A percentile compares a stretch with the other conserved stretches of the same genome.
Evolutionary conservation across 257 asterid species (phyloP).

Genomic region (Oldenlandia corymbosa): DNA sequence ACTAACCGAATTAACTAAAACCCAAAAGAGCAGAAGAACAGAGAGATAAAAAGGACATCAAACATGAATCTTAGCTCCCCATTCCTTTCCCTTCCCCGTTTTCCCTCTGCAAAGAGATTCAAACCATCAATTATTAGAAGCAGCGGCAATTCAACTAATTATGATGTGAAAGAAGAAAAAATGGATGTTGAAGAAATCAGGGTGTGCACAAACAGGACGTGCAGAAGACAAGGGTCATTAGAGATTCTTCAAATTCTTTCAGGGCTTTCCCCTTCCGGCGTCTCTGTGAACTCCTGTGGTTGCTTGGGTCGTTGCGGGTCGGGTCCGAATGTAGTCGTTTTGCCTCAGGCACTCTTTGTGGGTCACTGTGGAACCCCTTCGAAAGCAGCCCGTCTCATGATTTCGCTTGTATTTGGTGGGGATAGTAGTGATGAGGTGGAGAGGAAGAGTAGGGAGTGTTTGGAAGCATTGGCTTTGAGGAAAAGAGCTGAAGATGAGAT

Average conservation of each 20-base stretch:
- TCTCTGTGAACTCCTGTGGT: constrained; percentile 68
- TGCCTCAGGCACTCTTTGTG: constrained; percentile 54
- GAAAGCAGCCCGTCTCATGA: constrained; percentile 60
- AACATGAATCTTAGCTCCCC: too few relatives aligned
- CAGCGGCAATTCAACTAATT: not conserved
- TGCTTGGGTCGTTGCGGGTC: constrained; percentile 83
- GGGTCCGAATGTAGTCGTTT: constrained; percentile 68
- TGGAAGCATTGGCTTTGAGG: constrained; percentile 85
- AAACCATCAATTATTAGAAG: constrained; percentile 17
- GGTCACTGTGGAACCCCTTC: constrained; percentile 72
- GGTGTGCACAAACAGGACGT: constrained; percentile 67
- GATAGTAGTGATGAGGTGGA: constrained; percentile 27
- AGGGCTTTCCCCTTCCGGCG: constrained; percentile 67
- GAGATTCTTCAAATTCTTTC: constrained; percentile 61
- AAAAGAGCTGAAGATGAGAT: constrained; percentile 69
- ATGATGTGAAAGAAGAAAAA: constrained; percentile 21
- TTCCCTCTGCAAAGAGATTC: not conserved
- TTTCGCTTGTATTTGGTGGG: constrained; percentile 14
- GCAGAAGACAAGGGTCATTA: constrained; percentile 82
- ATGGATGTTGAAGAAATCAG: constrained; percentile 35
- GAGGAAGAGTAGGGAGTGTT: constrained; percentile 30
- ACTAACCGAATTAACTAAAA: too few relatives aligned
- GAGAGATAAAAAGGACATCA: too few relatives aligned
- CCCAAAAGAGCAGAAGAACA: too few relatives aligned
- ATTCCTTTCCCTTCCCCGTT: not conserved